Evolutionary conservation across 164 flowering plant species (phyloP), one percentile per base, ranked within the genome.

Genomic region (Tetracentron sinense): DNA sequence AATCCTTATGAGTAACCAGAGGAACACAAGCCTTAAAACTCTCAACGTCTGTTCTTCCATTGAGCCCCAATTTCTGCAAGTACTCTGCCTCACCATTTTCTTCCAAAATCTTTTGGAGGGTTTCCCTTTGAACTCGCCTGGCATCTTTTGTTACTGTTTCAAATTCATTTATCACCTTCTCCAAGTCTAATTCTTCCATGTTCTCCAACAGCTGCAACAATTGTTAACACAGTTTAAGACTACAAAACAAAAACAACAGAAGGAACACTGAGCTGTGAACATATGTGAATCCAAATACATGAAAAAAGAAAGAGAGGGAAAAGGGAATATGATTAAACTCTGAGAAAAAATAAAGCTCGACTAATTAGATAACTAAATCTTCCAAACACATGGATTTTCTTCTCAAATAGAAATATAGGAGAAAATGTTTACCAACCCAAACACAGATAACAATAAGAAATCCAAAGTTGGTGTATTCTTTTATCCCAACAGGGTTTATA

Each of bases 11-110:
- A 50, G 78, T 75, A 26, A 71, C 88, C 60, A 93, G 65, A 0
- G 98, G 98, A 56, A 93, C 82, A 72, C 76, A 77, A 14, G 79
- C 63, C 83, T 79, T 87, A 74, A 74, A 93, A 70, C 83, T 83
- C 62, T 80, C 82, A 0, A 82, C 77, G 56, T 90, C 96, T 1
- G 97, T 93, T 66, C 83, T 83, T 58, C 97, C 99, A 70, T 78
- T 59, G 11, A 95, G 86, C 6, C 96, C 97, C 31, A 68, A 61
- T 27, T 76, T 71, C 74, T 62, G 79, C 69, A 93, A 66, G 63
- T 93, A 93, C 77, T 87, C 90, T 3, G 88, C 78, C 12, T 70
- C 67, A 2, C 81, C 80, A 67, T 93, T 93, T 58, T 84, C 85
- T 65, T 87, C 80, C 60, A 93, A 67, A 75, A 93, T 90, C 66